Percentiles rank a stretch among this genome's conserved stretches.
These are phyloP conservation scores for Paulownia fortunei DNA, from an alignment of 257 asterid genomes.

Conservation along the genomic window DNA sequence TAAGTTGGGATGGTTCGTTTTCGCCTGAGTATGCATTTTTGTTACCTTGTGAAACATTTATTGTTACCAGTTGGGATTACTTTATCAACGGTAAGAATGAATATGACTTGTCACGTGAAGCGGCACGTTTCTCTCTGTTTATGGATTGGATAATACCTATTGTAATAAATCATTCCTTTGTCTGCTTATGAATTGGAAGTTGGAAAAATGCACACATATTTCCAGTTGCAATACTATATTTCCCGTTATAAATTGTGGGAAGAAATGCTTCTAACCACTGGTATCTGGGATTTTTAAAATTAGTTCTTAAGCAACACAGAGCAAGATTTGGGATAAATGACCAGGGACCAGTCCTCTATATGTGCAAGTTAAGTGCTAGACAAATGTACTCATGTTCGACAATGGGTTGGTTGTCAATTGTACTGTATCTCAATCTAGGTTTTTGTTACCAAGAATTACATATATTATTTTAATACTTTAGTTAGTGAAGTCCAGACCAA, in stretches of 20 bases:
- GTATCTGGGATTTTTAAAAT: no score
- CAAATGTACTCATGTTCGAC: no score
- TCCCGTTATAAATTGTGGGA: neutral
- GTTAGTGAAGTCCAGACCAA: neutral
- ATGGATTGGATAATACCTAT: slow-evolving; percentile 24
- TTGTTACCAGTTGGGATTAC: slow-evolving; percentile 7
- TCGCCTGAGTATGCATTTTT: neutral
- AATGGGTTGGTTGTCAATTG: neutral
- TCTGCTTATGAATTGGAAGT: slow-evolving; percentile 23
- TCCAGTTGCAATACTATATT: neutral
- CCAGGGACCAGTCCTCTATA: neutral
- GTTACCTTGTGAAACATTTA: slow-evolving; percentile 5
- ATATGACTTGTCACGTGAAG: slow-evolving; percentile 56
- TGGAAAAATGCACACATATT: neutral
- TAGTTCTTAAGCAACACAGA: neutral
- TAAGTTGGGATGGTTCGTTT: neutral
- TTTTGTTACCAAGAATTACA: neutral
- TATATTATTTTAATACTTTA: no score
- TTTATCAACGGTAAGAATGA: slow-evolving; percentile 52
- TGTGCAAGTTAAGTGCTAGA: neutral
- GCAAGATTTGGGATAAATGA: neutral
- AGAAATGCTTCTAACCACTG: neutral
- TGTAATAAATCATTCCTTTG: slow-evolving; percentile 33
- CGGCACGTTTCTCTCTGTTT: slow-evolving; percentile 20
- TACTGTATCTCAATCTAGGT: neutral